Evolutionary conservation across 371 early-diverging fungal genomes (phyloP), one percentile per base, ranked within the genome.

Genomic region (Zychaea mexicana): DNA sequence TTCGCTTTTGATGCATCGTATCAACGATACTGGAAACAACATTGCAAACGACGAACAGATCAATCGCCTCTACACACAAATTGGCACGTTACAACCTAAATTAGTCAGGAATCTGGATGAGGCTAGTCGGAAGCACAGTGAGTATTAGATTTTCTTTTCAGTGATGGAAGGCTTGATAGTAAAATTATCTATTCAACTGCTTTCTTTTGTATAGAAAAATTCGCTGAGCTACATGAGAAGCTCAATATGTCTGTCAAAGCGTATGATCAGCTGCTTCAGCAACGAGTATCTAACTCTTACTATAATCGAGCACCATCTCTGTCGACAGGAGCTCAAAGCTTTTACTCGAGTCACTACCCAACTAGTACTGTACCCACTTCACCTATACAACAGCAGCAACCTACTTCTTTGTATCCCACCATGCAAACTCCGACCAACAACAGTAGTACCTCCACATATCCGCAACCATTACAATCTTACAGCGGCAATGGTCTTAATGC

Each of bases 231-330:
- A 57, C 90, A 92, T 60, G 88, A 89, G 30, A 91, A 92, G 68
- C 73, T 95, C 33, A 80, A 89, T 39, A 82, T 81, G 15, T 92
- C 93, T 22, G 84, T 92, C 21, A 90, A 84, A 66, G 79, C 88
- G 27, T 96, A 96, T 58, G 96, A 96, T 69, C 85, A 82, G 52
- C 66, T 96, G 32, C 74, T 92, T 21, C 88, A 91, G 57, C 89
- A 90, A 63, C 83, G 88, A 27, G 54, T 58, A 2, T 39, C 59
- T 24, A 53, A 15, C 22, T 53, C 62, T 27, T 66, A 61, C 6
- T 42, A 24, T 24, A 42, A 42, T 42, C 7, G 42, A 42, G 42
- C 27, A 42, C 7, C 60, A 30, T 36, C 30, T 28, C 10, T 19
- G 3, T 8, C 49, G 22, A n/a, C 49, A 2, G n/a, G n/a, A 3